Evolutionary conservation across 2,329 filamentous ascomycete species (phyloP), one percentile per base, ranked within the genome.

Genomic region (Venturiaceae sp.): DNA sequence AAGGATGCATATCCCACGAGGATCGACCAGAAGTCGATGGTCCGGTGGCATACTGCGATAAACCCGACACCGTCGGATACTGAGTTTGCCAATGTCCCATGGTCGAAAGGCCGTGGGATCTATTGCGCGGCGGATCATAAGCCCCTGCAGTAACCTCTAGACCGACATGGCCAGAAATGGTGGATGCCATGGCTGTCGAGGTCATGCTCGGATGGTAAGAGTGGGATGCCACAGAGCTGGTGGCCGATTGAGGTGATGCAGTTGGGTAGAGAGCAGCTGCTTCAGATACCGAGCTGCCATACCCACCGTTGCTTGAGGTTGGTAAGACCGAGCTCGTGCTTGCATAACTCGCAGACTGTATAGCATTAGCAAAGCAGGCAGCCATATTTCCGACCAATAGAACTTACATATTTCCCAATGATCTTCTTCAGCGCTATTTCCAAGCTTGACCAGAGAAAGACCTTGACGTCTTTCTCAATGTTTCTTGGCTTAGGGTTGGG

Each of bases 401-500:
- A 36, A 26, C 83, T 74, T 75, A 84, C 83, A 73, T 97, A 99
- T 87, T 99, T 99, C 67, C 90, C 86, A 70, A 99, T 95, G 68
- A 99, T 97, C 79, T 99, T 99, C 81, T 95, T 95, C 64, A 99
- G 80, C 0, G 94, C 92, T 61, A 85, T 82, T 53, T 83, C 83
- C 47, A 99, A 80, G 61, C 94, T 90, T 72, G 91, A 94, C 94
- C 94, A 99, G 4, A 91, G 87, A 68, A 97, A 99, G 13, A 97
- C 94, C 75, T 99, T 99, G 69, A 99, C 92, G 68, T 97, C 92
- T 76, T 99, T 99, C 77, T 97, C 94, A 63, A 99, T 99, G 69
- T 97, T 96, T 62, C 94, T 83, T 19, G 94, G 94, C 74, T 97
- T 97, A 1, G 94, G 94, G 61, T 87, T 89, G 13, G 91, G 90